These are phyloP conservation scores for Celoporthe dispersa DNA, from an alignment of 2,329 filamentous ascomycete species.

Conservation along the genomic window DNA sequence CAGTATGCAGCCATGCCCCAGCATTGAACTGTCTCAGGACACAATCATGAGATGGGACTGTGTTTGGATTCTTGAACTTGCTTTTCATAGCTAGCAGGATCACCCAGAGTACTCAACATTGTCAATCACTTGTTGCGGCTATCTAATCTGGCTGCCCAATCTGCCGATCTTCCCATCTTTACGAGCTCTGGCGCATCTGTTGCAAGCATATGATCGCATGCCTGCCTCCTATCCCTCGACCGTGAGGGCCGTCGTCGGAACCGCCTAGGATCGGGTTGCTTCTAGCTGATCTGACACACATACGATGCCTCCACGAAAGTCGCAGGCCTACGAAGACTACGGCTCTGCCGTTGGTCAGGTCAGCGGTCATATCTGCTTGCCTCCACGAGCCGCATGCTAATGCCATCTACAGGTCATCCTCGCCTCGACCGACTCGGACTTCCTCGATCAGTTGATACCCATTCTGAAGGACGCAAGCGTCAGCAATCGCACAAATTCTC, in stretches of 20 bases:
- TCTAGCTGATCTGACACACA: neutral
- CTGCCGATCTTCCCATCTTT: neutral
- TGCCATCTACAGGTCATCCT: slow-evolving; percentile 76
- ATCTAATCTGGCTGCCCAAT: neutral
- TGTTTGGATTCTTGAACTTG: neutral
- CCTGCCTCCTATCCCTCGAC: slow-evolving; percentile 5
- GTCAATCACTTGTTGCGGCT: neutral
- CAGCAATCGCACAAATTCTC: slow-evolving; percentile 71
- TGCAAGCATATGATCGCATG: slow-evolving; percentile 10
- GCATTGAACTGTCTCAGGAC: neutral
- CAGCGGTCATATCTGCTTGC: slow-evolving; percentile 15
- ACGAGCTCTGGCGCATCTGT: neutral
- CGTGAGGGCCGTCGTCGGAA: slow-evolving; percentile 7
- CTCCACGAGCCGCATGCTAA: slow-evolving; percentile 22
- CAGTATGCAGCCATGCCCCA: neutral
- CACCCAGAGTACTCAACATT: neutral
- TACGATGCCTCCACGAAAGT: slow-evolving; percentile 31
- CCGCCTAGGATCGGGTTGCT: neutral
- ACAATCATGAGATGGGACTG: neutral
- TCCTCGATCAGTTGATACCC: slow-evolving; percentile 93
- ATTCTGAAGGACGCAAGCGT: slow-evolving; percentile 88
- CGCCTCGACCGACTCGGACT: slow-evolving; percentile 88
- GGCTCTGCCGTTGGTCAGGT: slow-evolving; percentile 36
- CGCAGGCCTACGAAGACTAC: slow-evolving; percentile 37
- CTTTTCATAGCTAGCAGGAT: neutral